Base-by-base conservation (phyloP, 73 alveolate species). In the Uronychia binucleata region DNA sequence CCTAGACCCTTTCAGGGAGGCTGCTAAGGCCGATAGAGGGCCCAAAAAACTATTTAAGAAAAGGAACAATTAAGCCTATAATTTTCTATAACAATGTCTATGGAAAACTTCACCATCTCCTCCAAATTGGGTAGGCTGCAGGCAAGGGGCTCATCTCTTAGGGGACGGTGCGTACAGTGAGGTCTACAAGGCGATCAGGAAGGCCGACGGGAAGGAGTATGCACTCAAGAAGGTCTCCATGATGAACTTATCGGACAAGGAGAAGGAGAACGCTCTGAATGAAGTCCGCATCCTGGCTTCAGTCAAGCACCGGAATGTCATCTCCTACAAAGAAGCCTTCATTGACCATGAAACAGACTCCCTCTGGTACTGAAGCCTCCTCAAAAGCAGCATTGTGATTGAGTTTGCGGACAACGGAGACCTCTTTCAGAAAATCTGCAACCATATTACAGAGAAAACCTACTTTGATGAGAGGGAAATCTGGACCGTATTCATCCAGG, bases 361-460 rank as follows among this genome's bases (percentile, higher is more conserved):
- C 33, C 84, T 91, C 32, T 88, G 94, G 96, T 92, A 92, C 77
- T 5, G 19, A 11, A 11, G 67, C 5, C 19, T 46, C 67, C n/a
- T n/a, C 19, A 46, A 46, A 11, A 19, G n/a, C n/a, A n/a, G 98
- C 67, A 93, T 95, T 30, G 94, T 95, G 30, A 95, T 95, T 97
- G 98, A 95, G 77, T 95, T 82, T 93, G 98, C 98, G 26, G 95
- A 94, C 34, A 95, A 89, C 26, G 96, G 98, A 11, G 98, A 95
- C 75, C 74, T 95, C 28, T 94, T 86, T 60, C 80, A 94, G 59
- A 86, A 86, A 75, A 93, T 95, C 60, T 77, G 77, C 34, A 77
- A 81, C 30, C 90, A 81, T 58, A 81, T 87, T 75, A 88, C 93
- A 85, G 46, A 46, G 46, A 86, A 83, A 26, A 32, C 75, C 14